Percentiles rank a stretch among this genome's conserved stretches.
Conservation (phyloP, 306 rosid genomes). For the Quercus dentata region DNA sequence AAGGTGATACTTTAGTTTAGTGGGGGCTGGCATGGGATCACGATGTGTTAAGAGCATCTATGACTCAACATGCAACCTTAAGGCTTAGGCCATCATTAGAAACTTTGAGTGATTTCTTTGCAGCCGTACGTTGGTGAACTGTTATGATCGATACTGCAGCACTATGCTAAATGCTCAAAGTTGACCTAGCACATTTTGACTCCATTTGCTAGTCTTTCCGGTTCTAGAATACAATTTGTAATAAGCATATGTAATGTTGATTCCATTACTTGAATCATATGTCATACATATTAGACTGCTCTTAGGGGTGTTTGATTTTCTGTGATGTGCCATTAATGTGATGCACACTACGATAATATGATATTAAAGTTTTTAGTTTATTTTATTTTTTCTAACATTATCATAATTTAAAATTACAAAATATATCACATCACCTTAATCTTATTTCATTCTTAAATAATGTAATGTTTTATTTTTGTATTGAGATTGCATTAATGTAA, state of each 20-base stretch:
- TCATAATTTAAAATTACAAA: no score
- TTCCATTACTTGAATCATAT: no score
- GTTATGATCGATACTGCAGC: not conserved
- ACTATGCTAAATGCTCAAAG: not conserved
- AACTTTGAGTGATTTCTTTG: not conserved
- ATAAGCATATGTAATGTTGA: not conserved
- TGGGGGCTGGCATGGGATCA: not conserved
- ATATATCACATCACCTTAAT: no score
- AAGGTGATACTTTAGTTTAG: not conserved
- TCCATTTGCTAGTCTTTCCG: not conserved
- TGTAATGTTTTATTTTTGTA: no score
- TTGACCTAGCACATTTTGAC: not conserved
- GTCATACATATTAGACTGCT: not conserved
- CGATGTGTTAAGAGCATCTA: not conserved
- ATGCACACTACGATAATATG: no score
- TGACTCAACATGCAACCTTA: not conserved
- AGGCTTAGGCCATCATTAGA: not conserved
- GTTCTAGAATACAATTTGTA: not conserved
- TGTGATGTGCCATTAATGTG: no score
- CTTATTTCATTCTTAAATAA: no score
- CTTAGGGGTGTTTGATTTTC: rapidly evolving
- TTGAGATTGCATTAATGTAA: no score
- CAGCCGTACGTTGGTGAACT: not conserved
- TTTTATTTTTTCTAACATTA: no score
- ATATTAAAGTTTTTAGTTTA: no score